A percentile compares a stretch with the other conserved stretches of the same genome.
Evolutionary conservation across 129 eudicot genomes (phyloP).

Genomic region (Sambucus nigra): DNA sequence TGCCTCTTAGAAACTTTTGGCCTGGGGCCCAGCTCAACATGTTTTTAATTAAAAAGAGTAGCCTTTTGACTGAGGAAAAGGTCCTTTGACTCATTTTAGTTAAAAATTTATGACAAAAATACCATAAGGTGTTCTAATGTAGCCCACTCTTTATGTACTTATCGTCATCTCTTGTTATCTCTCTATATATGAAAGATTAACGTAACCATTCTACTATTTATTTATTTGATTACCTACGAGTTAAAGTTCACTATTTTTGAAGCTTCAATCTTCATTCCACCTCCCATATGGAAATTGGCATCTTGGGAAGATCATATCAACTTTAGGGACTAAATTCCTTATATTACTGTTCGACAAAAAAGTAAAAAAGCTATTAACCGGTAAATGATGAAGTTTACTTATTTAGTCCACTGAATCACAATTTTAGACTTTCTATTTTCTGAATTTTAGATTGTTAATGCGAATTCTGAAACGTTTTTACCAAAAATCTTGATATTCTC

Average conservation of each 20-base stretch:
- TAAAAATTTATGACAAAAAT: too few relatives aligned
- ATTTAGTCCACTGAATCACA: slow-evolving; percentile 7
- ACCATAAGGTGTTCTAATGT: too few relatives aligned
- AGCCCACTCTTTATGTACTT: too few relatives aligned
- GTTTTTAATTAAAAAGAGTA: too few relatives aligned
- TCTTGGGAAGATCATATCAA: slow-evolving; percentile 58
- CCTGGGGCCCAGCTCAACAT: too few relatives aligned
- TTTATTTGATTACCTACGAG: not conserved
- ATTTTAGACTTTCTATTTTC: slow-evolving; percentile 10
- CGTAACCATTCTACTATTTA: not conserved
- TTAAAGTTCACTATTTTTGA: slow-evolving; percentile 27
- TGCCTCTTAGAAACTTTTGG: too few relatives aligned
- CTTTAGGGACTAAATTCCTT: slow-evolving; percentile 50
- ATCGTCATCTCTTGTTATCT: too few relatives aligned
- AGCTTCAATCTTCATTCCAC: slow-evolving; percentile 67
- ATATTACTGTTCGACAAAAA: slow-evolving; percentile 51
- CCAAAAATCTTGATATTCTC: slow-evolving; percentile 88
- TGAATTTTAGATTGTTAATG: slow-evolving; percentile 50
- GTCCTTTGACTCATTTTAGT: too few relatives aligned
- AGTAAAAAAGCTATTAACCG: slow-evolving; percentile 28
- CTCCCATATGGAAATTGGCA: slow-evolving; percentile 89
- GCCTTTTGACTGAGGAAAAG: too few relatives aligned
- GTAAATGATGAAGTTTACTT: slow-evolving; percentile 2
- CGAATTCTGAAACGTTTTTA: slow-evolving; percentile 42
- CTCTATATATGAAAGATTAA: too few relatives aligned